Conservation (phyloP, 768 basidiomycete genomes). For the Leccinum obscurum region DNA sequence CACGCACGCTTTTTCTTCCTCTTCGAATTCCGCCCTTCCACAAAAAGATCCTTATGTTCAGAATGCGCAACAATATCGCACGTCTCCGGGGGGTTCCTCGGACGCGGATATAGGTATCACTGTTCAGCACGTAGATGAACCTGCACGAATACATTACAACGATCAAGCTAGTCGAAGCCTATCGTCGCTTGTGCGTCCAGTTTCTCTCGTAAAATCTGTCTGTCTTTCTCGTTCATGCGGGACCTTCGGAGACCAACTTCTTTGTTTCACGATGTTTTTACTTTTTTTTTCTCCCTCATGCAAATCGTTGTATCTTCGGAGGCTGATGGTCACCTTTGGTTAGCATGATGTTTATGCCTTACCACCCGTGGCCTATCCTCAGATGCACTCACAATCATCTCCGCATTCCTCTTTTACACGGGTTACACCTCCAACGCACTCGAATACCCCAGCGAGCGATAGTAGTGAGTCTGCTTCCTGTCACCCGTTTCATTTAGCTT, state of each 20-base stretch:
- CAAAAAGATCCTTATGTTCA: slow-evolving; percentile 9
- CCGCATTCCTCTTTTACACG: slow-evolving; percentile 21
- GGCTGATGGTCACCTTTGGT: slow-evolving; percentile 2
- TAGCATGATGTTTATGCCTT: slow-evolving; percentile 19
- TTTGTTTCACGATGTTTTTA: background rate
- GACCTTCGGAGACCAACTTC: background rate
- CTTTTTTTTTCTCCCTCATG: background rate
- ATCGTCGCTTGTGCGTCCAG: slow-evolving; percentile 29
- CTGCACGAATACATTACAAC: slow-evolving; percentile 14
- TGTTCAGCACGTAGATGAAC: slow-evolving; percentile 16
- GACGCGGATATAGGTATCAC: slow-evolving; percentile 16
- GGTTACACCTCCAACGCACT: slow-evolving; percentile 26
- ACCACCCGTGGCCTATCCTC: slow-evolving; percentile 2
- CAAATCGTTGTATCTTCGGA: background rate
- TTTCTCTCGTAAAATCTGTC: background rate
- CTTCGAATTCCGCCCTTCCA: background rate
- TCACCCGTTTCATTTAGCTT: background rate
- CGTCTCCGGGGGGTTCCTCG: slow-evolving; percentile 1
- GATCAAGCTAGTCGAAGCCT: slow-evolving; percentile 17
- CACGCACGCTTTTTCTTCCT: slow-evolving; percentile 9
- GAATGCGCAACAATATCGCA: slow-evolving; percentile 7
- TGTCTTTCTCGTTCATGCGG: background rate
- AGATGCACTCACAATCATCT: slow-evolving; percentile 17
- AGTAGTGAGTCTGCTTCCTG: slow-evolving; percentile 22
- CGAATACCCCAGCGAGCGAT: slow-evolving; percentile 29